A percentile compares a stretch with the other conserved stretches of the same genome.
phyloP scores from a whole-genome alignment of 2,329 filamentous ascomycete genomes.

The Paraphaeosphaeria sporulosa region DNA sequence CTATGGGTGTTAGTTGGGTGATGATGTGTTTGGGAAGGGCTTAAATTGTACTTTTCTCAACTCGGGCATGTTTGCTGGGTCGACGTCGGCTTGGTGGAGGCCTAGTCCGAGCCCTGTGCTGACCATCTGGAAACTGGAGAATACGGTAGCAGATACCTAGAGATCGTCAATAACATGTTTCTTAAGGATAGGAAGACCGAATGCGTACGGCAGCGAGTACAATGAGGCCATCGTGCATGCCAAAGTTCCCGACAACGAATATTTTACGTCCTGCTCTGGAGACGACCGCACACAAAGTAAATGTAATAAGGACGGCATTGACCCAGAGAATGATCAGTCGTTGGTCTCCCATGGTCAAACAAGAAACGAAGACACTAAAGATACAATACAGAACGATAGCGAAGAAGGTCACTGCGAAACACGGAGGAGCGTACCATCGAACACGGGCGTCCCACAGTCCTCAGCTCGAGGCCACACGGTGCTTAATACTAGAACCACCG shows the following conservation, averaged over 20 bases:
- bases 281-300: constrained; percentile 32
- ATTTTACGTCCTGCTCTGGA: constrained; percentile 33
- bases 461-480: constrained; percentile 2
- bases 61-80: constrained; percentile 17
- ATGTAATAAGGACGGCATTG: constrained; percentile 32
- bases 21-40: too few species aligned
- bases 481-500: constrained; percentile 3
- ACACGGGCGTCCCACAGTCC: neutral
- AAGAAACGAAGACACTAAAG: neutral
- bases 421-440: neutral
- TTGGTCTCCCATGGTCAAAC: constrained; percentile 20
- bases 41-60: constrained; percentile 19
- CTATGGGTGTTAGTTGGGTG: neutral
- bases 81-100: constrained; percentile 20
- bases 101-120: constrained; percentile 35
- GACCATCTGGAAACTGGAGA: constrained; percentile 35
- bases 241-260: constrained; percentile 31
- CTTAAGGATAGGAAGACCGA: neutral
- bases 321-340: constrained; percentile 31
- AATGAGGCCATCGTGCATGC: constrained; percentile 41
- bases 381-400: too few species aligned
- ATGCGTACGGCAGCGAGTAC: constrained; percentile 29
- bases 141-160: constrained; percentile 28
- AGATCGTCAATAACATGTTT: neutral
- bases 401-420: neutral